phyloP scores from a whole-genome alignment of 2,329 filamentous ascomycete genomes.

The Aspergillus terreus region DNA sequence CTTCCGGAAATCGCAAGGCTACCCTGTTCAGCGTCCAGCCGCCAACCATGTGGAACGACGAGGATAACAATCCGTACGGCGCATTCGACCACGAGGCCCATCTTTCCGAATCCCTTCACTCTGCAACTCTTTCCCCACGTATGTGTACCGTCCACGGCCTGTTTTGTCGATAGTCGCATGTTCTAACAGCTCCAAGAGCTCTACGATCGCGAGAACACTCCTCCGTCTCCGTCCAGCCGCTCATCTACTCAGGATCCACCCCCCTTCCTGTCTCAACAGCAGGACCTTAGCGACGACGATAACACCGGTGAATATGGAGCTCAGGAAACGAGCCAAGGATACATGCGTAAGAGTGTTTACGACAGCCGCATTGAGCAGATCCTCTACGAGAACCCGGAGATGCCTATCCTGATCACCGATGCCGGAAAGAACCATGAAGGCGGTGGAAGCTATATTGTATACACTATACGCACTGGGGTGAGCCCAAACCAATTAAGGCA shows the following conservation, averaged over 20 bases:
- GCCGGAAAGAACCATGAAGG: slow-evolving; percentile 94
- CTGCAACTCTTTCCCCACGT: slow-evolving; percentile 48
- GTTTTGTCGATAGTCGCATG: slow-evolving; percentile 5
- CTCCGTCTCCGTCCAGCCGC: slow-evolving; percentile 70
- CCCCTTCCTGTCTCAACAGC: slow-evolving; percentile 50
- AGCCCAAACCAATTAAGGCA: slow-evolving; percentile 18
- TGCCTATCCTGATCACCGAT: slow-evolving; percentile 87
- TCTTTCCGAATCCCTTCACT: slow-evolving; percentile 65
- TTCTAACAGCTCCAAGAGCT: slow-evolving; percentile 32
- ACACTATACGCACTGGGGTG: slow-evolving; percentile 94
- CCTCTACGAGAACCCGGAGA: slow-evolving; percentile 87
- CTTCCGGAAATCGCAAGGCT: slow-evolving; percentile 10
- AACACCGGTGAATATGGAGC: slow-evolving; percentile 49
- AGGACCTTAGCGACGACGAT: slow-evolving; percentile 59
- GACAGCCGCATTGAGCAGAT: slow-evolving; percentile 96
- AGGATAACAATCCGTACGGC: slow-evolving; percentile 97
- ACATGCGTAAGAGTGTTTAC: slow-evolving; percentile 71
- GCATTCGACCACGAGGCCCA: slow-evolving; percentile 87
- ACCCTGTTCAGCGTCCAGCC: slow-evolving; percentile 10
- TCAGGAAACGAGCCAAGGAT: slow-evolving; percentile 48
- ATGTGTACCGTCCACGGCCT: slow-evolving; percentile 35
- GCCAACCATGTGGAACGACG: slow-evolving; percentile 90
- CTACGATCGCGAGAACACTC: slow-evolving; percentile 59
- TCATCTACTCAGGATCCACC: slow-evolving; percentile 66
- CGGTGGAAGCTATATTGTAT: slow-evolving; percentile 90